Base-by-base conservation (phyloP, 2,329 filamentous ascomycete species). In the Fusarium tanahbumbuense region DNA sequence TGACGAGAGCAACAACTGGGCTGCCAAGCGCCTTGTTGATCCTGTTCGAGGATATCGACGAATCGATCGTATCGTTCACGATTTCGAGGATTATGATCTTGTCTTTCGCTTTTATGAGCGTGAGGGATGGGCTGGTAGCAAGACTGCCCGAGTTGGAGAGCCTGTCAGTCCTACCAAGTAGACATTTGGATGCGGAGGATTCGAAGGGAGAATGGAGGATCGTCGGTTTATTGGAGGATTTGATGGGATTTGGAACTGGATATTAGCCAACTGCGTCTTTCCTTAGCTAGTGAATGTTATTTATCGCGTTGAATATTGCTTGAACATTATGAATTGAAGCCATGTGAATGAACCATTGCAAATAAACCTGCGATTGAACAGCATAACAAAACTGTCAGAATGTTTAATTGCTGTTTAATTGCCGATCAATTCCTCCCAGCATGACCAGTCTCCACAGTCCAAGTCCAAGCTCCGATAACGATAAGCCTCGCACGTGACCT, bases 51-150 rank as follows among this genome's bases (percentile, higher is more conserved):
- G 96, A 3, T 99, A 99, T 79, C 89, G 92, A 65, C 89, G 96
- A 22, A 88, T 98, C 56, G 96, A 99, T 80, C 91, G 94, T 57
- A 98, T 99, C 72, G 93, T 99, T 53, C 96, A 99, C 80, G 94
- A 98, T 76, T 91, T 99, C 75, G 95, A 99, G 77, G 96, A 97
- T 56, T 99, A 99, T 78, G 94, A 98, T 79, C 86, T 99, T 40
- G 92, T 99, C 47, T 99, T 99, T 83, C 89, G 95, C 63, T 98
- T 97, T 85, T 99, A 97, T 78, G 94, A 98, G 84, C 89, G 93
- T 64, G 89, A 97, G 72, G 95, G 92, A 75, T 98, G 88, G 87
- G 78, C 81, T 49, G 86, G 86, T 13, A 82, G 83, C 13, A 85
- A 85, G 67, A 80, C 78, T 25, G 85, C 87, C 11, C 81, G 86